Conservation (phyloP, 1,284 basidiomycete genomes). For the Boletus subluridellus region DNA sequence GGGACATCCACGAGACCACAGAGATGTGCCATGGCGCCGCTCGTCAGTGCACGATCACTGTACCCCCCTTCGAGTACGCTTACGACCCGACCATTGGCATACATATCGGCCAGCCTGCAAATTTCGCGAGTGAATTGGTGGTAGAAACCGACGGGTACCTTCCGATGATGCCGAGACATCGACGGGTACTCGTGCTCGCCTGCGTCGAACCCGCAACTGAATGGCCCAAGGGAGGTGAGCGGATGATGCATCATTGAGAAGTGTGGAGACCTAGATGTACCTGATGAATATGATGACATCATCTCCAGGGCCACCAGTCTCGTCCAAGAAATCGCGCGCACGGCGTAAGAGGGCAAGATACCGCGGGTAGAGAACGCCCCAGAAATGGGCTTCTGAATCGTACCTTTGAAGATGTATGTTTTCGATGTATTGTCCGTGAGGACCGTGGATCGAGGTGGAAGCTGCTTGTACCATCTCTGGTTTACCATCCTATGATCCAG, state of each 20-base stretch:
- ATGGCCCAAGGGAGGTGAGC: too few species aligned
- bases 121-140: constrained; percentile 79
- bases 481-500: too few species aligned
- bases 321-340: too few species aligned
- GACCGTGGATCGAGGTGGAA: too few species aligned
- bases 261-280: too few species aligned
- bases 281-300: constrained; percentile 84
- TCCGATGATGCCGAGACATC: too few species aligned
- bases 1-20: constrained; percentile 54
- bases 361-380: constrained; percentile 55
- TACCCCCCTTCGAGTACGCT: constrained; percentile 75
- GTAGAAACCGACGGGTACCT: constrained; percentile 39
- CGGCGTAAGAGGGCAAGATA: too few species aligned
- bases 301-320: constrained; percentile 40
- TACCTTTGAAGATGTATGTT: constrained; percentile 28
- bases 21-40: constrained; percentile 78
- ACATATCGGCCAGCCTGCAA: constrained; percentile 61
- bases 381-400: too few species aligned
- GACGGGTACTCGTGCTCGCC: too few species aligned
- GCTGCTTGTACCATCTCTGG: too few species aligned
- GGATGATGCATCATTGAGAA: too few species aligned
- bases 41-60: constrained; percentile 82
- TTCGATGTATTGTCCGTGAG: background rate
- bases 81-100: constrained; percentile 70
- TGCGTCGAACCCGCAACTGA: too few species aligned